A percentile compares a stretch with the other conserved stretches of the same genome.
These are phyloP conservation scores for Pestalotiopsis sp. DNA, from an alignment of 2,329 filamentous ascomycete genomes.

Conservation along the genomic window DNA sequence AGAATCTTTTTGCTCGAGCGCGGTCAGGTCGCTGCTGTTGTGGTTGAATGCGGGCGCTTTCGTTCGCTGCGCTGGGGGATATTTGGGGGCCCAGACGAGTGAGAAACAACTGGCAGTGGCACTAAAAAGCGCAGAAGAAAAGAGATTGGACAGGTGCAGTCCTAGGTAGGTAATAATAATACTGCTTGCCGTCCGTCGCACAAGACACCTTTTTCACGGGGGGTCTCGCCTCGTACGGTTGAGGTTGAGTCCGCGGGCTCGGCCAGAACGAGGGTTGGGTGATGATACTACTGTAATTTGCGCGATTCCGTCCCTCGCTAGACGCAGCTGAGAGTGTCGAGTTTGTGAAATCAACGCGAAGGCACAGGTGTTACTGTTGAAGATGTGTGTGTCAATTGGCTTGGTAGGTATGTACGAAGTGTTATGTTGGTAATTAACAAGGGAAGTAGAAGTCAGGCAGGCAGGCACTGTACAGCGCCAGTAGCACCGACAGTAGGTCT, in stretches of 20 bases:
- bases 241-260: neutral
- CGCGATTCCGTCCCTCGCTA: neutral
- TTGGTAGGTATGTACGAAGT: neutral
- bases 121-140: neutral
- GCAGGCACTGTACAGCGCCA: neutral
- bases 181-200: slow-evolving; percentile 5
- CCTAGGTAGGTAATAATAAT: neutral
- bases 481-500: neutral
- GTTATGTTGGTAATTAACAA: neutral
- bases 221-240: slow-evolving; percentile 2
- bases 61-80: neutral
- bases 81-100: neutral
- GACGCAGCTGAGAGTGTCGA: neutral
- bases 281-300: neutral
- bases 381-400: neutral
- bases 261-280: slow-evolving; percentile 2
- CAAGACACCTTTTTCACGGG: slow-evolving; percentile 9
- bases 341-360: neutral
- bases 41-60: neutral
- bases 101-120: neutral
- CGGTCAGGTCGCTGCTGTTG: slow-evolving; percentile 1
- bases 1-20: slow-evolving; percentile 6
- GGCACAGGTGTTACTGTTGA: neutral
- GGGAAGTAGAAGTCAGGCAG: neutral
- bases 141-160: neutral